Conservation (phyloP, 805 yeast genomes). For the Dipodascus geniculatus region DNA sequence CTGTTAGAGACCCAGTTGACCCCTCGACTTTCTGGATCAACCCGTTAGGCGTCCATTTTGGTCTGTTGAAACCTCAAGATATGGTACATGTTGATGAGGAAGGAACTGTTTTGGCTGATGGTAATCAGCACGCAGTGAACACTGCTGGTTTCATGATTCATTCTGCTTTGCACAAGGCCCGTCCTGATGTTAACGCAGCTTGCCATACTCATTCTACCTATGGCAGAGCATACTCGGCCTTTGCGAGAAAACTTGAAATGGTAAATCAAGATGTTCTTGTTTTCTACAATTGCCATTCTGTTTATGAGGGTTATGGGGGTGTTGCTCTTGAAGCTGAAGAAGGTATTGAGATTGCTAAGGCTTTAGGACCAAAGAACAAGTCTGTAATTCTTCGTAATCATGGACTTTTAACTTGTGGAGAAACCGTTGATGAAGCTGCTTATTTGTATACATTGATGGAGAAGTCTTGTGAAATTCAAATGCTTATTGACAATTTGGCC, state of each 20-base stretch:
- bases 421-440: slow-evolving; percentile 66
- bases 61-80: slow-evolving; percentile 45
- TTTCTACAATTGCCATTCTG: slow-evolving; percentile 54
- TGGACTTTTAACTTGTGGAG: slow-evolving; percentile 60
- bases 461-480: slow-evolving; percentile 51
- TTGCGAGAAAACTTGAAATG: slow-evolving; percentile 64
- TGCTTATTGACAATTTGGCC: slow-evolving; percentile 44
- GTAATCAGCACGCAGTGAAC: slow-evolving; percentile 43
- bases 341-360: slow-evolving; percentile 48
- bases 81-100: slow-evolving; percentile 52
- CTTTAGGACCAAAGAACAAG: slow-evolving; percentile 44
- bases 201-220: slow-evolving; percentile 57
- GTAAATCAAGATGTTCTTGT: slow-evolving; percentile 66
- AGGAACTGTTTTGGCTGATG: slow-evolving; percentile 53
- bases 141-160: slow-evolving; percentile 65
- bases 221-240: slow-evolving; percentile 55
- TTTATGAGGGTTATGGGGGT: slow-evolving; percentile 64
- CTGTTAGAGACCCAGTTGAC: slow-evolving; percentile 72
- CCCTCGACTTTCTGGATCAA: slow-evolving; percentile 82
- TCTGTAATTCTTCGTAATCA: slow-evolving; percentile 59
- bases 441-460: slow-evolving; percentile 53
- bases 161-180: slow-evolving; percentile 51
- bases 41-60: slow-evolving; percentile 73
- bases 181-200: slow-evolving; percentile 63
- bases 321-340: slow-evolving; percentile 60